A percentile compares a stretch with the other conserved stretches of the same genome.
Conservation (phyloP, 2,329 filamentous ascomycete genomes). For the Fusarium goolgardi region DNA sequence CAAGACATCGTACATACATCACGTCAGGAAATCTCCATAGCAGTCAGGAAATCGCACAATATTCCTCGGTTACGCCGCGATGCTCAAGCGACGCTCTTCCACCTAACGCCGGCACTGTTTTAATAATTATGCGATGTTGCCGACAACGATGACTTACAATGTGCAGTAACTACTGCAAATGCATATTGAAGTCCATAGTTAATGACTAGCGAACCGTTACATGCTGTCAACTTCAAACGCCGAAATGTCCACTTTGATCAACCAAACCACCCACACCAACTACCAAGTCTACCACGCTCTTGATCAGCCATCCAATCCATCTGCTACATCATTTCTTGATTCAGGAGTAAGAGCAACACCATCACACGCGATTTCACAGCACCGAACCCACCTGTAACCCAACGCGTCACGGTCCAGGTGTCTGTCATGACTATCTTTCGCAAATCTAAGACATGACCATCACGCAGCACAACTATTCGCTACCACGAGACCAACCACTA, state of each 20-base stretch:
- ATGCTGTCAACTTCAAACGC: constrained; percentile 22
- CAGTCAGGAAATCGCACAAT: constrained; percentile 9
- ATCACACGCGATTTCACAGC: constrained; percentile 30
- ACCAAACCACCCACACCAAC: constrained; percentile 37
- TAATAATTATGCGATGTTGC: constrained; percentile 9
- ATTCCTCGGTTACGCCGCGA: constrained; percentile 4
- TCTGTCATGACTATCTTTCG: constrained; percentile 36
- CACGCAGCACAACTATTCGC: constrained; percentile 41
- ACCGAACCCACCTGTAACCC: constrained; percentile 31
- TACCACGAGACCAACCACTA: constrained; percentile 44
- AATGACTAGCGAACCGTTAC: constrained; percentile 21
- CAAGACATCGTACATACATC: constrained; percentile 28
- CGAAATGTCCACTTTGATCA: constrained; percentile 24
- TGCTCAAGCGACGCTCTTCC: constrained; percentile 5
- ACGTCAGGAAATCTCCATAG: constrained; percentile 13
- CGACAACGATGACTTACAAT: not conserved
- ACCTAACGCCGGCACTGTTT: constrained; percentile 10
- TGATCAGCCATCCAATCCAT: constrained; percentile 42
- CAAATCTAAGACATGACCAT: constrained; percentile 44
- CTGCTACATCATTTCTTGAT: constrained; percentile 33
- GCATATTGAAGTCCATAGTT: constrained; percentile 1
- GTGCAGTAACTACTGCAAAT: not conserved
- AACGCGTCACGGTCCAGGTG: constrained; percentile 31
- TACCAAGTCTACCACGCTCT: constrained; percentile 14
- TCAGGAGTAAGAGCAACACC: constrained; percentile 28